Evolutionary conservation across 495 filamentous ascomycete species (phyloP).

Genomic region (Aspergillus ellipticus): DNA sequence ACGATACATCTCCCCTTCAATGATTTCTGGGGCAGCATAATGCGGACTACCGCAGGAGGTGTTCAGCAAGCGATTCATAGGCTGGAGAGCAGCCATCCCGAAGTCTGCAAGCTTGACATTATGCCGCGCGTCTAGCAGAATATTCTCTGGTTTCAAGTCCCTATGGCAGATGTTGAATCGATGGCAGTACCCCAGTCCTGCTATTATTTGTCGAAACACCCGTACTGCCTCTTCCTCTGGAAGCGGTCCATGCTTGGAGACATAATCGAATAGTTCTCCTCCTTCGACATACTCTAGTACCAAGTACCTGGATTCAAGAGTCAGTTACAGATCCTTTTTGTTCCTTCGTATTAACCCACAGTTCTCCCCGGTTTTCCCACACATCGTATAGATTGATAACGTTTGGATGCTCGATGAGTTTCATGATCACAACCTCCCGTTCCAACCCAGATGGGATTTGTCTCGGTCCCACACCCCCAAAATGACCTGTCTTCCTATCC

Average conservation of each 20-base stretch:
- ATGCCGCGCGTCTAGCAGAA: constrained; percentile 66
- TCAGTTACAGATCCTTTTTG: background rate
- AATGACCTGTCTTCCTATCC: constrained; percentile 51
- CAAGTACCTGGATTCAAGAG: constrained; percentile 69
- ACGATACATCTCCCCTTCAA: constrained; percentile 66
- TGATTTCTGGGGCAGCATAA: constrained; percentile 90
- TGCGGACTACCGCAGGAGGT: constrained; percentile 96
- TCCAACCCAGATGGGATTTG: constrained; percentile 84
- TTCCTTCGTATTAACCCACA: constrained; percentile 55
- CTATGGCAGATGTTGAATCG: constrained; percentile 92
- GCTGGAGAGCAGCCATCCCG: constrained; percentile 93
- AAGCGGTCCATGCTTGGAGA: constrained; percentile 63
- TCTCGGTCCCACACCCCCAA: constrained; percentile 41
- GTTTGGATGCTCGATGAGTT: constrained; percentile 88
- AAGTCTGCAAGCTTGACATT: constrained; percentile 94
- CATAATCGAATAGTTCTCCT: constrained; percentile 84
- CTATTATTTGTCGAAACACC: constrained; percentile 88
- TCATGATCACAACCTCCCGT: constrained; percentile 92
- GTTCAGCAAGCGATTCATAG: constrained; percentile 65
- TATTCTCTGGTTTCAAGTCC: constrained; percentile 97
- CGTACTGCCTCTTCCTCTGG: constrained; percentile 74
- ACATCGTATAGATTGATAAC: constrained; percentile 90
- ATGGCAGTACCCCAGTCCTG: constrained; percentile 89
- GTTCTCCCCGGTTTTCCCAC: constrained; percentile 90
- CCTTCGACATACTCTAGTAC: constrained; percentile 92